A percentile compares a stretch with the other conserved stretches of the same genome.
These are phyloP conservation scores for Ailanthus altissimus DNA, from an alignment of 345 rosid genomes.

Conservation along the genomic window DNA sequence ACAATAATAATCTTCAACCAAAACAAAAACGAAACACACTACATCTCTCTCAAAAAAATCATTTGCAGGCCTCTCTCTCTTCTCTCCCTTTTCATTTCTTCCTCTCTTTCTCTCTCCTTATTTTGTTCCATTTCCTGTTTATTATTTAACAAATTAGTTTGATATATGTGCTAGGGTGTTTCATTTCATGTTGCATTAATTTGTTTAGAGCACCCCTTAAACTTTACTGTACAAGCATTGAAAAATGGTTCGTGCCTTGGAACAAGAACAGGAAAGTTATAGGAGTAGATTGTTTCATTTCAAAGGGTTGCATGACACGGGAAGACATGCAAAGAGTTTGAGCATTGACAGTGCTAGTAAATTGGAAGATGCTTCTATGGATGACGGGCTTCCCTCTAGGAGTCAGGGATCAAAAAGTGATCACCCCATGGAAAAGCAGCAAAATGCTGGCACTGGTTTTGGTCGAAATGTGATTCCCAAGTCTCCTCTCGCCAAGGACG, in stretches of 20 bases:
- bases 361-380: slow-evolving; percentile 29
- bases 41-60: neutral
- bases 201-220: neutral
- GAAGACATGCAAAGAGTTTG: slow-evolving; percentile 48
- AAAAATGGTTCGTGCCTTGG: slow-evolving; percentile 56
- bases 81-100: neutral
- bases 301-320: slow-evolving; percentile 49
- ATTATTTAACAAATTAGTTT: too few species aligned
- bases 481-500: slow-evolving; percentile 26
- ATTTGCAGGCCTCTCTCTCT: slow-evolving; percentile 22
- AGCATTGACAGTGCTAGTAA: slow-evolving; percentile 41
- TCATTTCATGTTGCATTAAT: neutral
- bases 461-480: slow-evolving; percentile 15
- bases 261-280: slow-evolving; percentile 57
- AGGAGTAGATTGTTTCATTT: slow-evolving; percentile 66
- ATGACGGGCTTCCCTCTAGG: slow-evolving; percentile 24
- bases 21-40: neutral
- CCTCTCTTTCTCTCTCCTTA: slow-evolving; percentile 10
- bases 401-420: slow-evolving; percentile 33
- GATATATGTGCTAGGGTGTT: neutral
- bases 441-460: slow-evolving; percentile 21
- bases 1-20: neutral
- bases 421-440: slow-evolving; percentile 23
- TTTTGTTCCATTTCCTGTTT: neutral
- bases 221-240: neutral